Base-by-base conservation (phyloP, 768 basidiomycete species). In the Cytidiella melzeri region DNA sequence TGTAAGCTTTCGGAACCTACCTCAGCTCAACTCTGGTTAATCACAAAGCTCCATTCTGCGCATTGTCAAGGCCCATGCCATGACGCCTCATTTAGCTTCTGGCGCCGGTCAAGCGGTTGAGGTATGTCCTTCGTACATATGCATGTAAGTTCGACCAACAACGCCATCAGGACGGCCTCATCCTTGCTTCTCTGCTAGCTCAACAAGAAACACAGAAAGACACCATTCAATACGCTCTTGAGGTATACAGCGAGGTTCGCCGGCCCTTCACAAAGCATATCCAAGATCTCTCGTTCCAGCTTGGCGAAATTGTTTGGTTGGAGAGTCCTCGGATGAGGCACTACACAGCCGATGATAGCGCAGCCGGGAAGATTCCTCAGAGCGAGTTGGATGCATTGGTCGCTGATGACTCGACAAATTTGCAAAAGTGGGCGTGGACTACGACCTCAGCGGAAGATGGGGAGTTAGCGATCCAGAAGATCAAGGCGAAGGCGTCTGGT, bases 91-190 rank as follows among this genome's bases (percentile, higher is more conserved):
- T 53, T 66, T 72, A 57, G 75, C 72, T 1, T 68, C 73, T 0
- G 76, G 76, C 3, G 77, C 74, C 3, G 73, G 74, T 3, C 74
- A 75, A 46, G 75, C 75, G 1, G 69, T 77, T n/a, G 77, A 77
- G 60, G 74, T 73, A 39, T 10, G 59, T 41, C 15, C 30, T 15
- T 34, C 30, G 9, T 7, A 7, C 15, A 34, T 24, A 19, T 10
- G 3, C 11, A n/a, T 27, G 10, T 19, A 4, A 4, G 39, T 24
- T 11, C 13, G 28, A 34, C 7, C 7, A 7, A 7, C 30, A 15
- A 7, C 15, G 15, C 15, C 30, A 7, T 7, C 15, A 56, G 45
- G 70, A 70, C 42, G 64, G 61, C 15, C 59, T 59, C 45, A 53
- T 69, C 11, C 55, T 70, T 25, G 64, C 65, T 0, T 55, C 56